Base-by-base conservation (phyloP, 1,139 yeast species). In the Saccharomyces hybrid region DNA sequence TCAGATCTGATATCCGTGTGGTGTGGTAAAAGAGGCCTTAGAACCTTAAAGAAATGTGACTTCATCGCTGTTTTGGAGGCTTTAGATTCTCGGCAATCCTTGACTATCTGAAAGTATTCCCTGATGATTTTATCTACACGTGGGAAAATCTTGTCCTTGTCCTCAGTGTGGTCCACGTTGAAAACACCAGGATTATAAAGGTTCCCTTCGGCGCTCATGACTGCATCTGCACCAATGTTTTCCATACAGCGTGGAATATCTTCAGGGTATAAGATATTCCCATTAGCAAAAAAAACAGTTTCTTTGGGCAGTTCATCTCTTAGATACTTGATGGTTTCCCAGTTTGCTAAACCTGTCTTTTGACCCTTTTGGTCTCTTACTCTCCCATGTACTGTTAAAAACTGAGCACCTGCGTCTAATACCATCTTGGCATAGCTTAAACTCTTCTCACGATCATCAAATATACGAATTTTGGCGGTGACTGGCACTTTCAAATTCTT, bases 341-440 rank as follows among this genome's bases (percentile, higher is more conserved):
- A 93, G 72, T 93, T 91, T 1, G 99, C 99, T 51, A 95, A 73
- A 0, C 99, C 99, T 0, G 99, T 91, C 56, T 81, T 79, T 69
- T 91, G 98, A 3, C 99, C 99, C 71, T 93, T 93, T 95, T 91
- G 95, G 58, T 91, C 99, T 60, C 99, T 78, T 1, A 98, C 87
- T 64, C 99, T 79, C 2, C 98, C 98, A 70, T 95, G 99, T 5
- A 95, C 87, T 1, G 98, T 90, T 47, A 95, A 74, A 66, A 93
- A 88, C 71, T 90, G 97, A 0, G 99, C 99, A 6, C 99, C 99
- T 0, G 99, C 96, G 59, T 78, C 78, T 34, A 93, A 74, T 14
- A 95, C 91, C 89, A 88, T 84, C 68, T 81, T 83, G 9, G 99
- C 99, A 68, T 95, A 95, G 49, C 79, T 84, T 53, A 95, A 75